These are phyloP conservation scores for Cystobasidiopsis lactophilus DNA, from an alignment of 768 basidiomycete genomes.

Conservation along the genomic window DNA sequence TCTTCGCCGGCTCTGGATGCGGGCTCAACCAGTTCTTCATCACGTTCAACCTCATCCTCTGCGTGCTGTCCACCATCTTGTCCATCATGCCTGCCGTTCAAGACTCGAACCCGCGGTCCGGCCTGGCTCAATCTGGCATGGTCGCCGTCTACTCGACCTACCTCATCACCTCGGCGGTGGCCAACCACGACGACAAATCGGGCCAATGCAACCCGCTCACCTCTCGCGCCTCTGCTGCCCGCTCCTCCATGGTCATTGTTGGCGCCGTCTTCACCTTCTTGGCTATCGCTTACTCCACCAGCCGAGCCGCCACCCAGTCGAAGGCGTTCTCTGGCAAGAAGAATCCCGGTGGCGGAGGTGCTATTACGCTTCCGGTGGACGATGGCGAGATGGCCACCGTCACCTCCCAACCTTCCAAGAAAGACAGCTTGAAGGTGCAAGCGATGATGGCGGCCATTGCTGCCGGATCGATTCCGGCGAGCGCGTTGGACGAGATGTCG, in stretches of 20 bases:
- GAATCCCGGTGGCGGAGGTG: slow-evolving; percentile 24
- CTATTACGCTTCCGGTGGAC: slow-evolving; percentile 41
- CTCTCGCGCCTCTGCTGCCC: slow-evolving; percentile 38
- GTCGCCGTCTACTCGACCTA: slow-evolving; percentile 97
- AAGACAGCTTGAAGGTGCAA: slow-evolving; percentile 74
- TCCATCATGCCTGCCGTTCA: slow-evolving; percentile 71
- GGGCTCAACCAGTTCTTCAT: slow-evolving; percentile 93
- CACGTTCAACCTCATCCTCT: slow-evolving; percentile 68
- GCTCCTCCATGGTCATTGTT: slow-evolving; percentile 64
- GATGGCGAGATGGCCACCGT: slow-evolving; percentile 41
- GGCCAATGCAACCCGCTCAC: slow-evolving; percentile 67
- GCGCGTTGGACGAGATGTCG: slow-evolving; percentile 58
- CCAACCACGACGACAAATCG: slow-evolving; percentile 53
- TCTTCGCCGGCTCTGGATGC: slow-evolving; percentile 71
- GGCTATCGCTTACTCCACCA: slow-evolving; percentile 93
- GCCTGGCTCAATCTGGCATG: slow-evolving; percentile 85
- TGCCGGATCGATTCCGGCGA: slow-evolving; percentile 85
- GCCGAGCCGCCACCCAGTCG: slow-evolving; percentile 83
- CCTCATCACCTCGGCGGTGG: slow-evolving; percentile 75
- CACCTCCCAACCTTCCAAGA: slow-evolving; percentile 23
- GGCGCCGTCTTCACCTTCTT: slow-evolving; percentile 93
- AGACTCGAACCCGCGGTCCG: slow-evolving; percentile 78
- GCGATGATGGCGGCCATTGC: slow-evolving; percentile 87
- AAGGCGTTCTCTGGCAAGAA: slow-evolving; percentile 58
- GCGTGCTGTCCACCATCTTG: slow-evolving; percentile 53